phyloP scores from a whole-genome alignment of 345 rosid genomes.

The Luvunga scandens region DNA sequence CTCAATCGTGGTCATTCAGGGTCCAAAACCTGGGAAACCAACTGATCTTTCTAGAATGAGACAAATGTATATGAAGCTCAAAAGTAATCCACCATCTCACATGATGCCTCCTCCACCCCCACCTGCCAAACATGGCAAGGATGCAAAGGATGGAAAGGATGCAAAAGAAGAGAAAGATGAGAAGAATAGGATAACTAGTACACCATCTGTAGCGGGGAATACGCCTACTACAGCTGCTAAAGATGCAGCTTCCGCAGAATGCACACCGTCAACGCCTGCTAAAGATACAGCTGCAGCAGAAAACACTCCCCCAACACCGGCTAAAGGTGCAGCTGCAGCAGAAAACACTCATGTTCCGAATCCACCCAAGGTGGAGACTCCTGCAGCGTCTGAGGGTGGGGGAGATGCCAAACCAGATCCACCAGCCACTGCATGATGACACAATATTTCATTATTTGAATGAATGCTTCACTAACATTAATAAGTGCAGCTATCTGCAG shows the following conservation, averaged over 20 bases:
- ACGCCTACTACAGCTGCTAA: slow-evolving; percentile 37
- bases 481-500: slow-evolving; percentile 27
- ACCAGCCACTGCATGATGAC: slow-evolving; percentile 23
- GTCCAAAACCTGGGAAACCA: slow-evolving; percentile 95
- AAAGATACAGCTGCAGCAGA: slow-evolving; percentile 27
- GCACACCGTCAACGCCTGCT: slow-evolving; percentile 32
- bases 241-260: slow-evolving; percentile 22
- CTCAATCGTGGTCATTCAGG: slow-evolving; percentile 60
- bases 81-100: slow-evolving; percentile 82
- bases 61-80: slow-evolving; percentile 73
- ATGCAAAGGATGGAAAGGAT: slow-evolving; percentile 37
- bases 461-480: slow-evolving; percentile 1
- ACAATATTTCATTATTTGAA: background rate
- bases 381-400: slow-evolving; percentile 32
- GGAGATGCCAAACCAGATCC: slow-evolving; percentile 27
- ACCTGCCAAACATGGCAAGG: slow-evolving; percentile 49
- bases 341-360: slow-evolving; percentile 28
- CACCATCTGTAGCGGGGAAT: slow-evolving; percentile 24
- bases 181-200: slow-evolving; percentile 21
- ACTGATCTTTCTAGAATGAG: slow-evolving; percentile 87
- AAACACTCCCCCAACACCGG: slow-evolving; percentile 32
- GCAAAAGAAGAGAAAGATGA: slow-evolving; percentile 36
- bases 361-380: slow-evolving; percentile 29
- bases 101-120: slow-evolving; percentile 76
- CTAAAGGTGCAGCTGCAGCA: slow-evolving; percentile 29